Evolutionary conservation across 2,329 filamentous ascomycete genomes (phyloP).

Genomic region (Trichoderma arundinaceum): DNA sequence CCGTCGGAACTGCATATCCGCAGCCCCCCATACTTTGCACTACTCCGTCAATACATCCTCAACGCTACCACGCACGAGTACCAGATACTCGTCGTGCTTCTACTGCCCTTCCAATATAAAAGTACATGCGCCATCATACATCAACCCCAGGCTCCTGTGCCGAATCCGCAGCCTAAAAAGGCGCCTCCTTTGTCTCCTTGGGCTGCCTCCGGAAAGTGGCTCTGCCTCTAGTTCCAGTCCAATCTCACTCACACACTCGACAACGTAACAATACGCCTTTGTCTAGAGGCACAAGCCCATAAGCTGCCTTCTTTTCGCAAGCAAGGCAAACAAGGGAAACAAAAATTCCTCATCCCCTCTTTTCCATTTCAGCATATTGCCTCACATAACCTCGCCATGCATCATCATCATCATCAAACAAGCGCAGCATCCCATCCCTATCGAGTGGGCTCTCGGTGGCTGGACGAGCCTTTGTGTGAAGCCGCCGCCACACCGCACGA

Average conservation of each 20-base stretch:
- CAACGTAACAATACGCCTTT: background rate
- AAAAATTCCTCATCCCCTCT: background rate
- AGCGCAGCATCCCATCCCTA: too few species aligned
- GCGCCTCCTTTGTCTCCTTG: background rate
- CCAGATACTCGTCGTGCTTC: background rate
- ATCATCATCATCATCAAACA: too few species aligned
- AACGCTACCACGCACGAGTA: too few species aligned
- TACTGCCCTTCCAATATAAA: background rate
- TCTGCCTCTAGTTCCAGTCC: background rate
- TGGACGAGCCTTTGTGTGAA: too few species aligned
- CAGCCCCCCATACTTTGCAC: too few species aligned
- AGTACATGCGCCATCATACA: too few species aligned
- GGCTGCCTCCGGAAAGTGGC: slow-evolving; percentile 7
- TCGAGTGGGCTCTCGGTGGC: too few species aligned
- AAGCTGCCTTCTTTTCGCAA: background rate
- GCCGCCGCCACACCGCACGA: background rate
- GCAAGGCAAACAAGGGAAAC: background rate
- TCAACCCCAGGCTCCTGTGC: too few species aligned
- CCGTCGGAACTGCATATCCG: too few species aligned
- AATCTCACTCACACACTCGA: background rate
- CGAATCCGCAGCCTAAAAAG: too few species aligned
- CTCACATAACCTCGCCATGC: background rate
- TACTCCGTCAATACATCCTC: too few species aligned
- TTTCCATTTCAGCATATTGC: background rate
- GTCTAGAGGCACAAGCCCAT: background rate